Conservation (phyloP, 305 asterid genomes). For the Coffea humblotiana region DNA sequence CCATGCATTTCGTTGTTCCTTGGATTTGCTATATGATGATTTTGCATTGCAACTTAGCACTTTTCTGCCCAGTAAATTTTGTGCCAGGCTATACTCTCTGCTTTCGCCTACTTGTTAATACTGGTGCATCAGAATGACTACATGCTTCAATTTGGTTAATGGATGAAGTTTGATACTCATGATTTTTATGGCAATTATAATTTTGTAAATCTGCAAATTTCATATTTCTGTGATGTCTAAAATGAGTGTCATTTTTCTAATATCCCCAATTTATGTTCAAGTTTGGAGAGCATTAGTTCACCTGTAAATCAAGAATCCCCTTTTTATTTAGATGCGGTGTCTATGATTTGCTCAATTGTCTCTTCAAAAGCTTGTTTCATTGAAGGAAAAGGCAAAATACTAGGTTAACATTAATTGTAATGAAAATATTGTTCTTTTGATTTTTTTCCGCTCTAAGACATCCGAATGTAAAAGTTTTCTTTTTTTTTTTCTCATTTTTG, state of each 20-base stretch:
- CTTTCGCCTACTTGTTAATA: background rate
- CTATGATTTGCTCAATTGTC: background rate
- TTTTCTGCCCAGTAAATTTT: background rate
- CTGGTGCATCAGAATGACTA: background rate
- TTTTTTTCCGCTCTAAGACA: background rate
- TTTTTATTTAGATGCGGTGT: background rate
- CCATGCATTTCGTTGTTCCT: background rate
- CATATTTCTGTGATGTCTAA: background rate
- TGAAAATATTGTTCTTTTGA: background rate
- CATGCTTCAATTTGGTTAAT: background rate
- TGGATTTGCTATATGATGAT: background rate
- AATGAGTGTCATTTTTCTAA: background rate
- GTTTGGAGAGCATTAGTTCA: background rate
- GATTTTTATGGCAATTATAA: background rate
- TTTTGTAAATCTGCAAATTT: slow-evolving; percentile 4
- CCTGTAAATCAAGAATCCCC: slow-evolving; percentile 1
- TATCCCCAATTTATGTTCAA: background rate
- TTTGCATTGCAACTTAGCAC: background rate
- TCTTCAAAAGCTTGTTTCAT: background rate
- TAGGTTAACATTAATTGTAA: background rate
- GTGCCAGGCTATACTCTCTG: background rate
- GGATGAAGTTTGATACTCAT: background rate
- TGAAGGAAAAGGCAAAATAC: background rate
- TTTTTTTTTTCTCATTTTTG: background rate
- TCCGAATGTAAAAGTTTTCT: background rate